Conservation (phyloP, 73 alveolate genomes). For the Uronychia setigera region DNA sequence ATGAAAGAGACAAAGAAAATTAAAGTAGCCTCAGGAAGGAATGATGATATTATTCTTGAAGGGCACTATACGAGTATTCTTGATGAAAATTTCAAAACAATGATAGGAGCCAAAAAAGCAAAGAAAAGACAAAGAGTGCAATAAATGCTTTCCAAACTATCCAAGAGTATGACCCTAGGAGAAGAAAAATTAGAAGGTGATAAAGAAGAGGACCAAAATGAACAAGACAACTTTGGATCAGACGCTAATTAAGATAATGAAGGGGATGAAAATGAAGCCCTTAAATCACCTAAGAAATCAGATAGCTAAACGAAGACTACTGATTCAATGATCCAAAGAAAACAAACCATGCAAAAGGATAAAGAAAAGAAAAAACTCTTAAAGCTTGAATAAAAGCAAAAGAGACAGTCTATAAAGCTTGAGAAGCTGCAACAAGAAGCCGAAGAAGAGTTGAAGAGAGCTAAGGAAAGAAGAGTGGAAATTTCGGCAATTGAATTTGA, state of each 20-base stretch:
- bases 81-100: background rate
- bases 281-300: background rate
- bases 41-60: background rate
- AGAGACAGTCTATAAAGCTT: background rate
- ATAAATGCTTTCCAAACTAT: background rate
- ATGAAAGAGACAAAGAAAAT: background rate
- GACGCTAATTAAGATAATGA: background rate
- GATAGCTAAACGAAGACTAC: background rate
- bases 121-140: background rate
- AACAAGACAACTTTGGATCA: too few species aligned
- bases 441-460: slow-evolving; percentile 5
- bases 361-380: background rate
- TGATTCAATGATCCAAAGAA: background rate
- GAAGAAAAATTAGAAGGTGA: background rate
- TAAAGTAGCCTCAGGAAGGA: background rate
- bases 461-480: slow-evolving; percentile 10
- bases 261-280: background rate
- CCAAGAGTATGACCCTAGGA: background rate
- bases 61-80: background rate
- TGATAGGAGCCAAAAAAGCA: background rate
- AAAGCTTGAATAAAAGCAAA: background rate
- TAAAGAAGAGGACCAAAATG: slow-evolving; percentile 12
- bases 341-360: background rate
- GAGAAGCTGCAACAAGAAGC: background rate
- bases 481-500: slow-evolving; percentile 30